Base-by-base conservation (phyloP, 2,329 filamentous ascomycete species). In the Esteya vermicola region DNA sequence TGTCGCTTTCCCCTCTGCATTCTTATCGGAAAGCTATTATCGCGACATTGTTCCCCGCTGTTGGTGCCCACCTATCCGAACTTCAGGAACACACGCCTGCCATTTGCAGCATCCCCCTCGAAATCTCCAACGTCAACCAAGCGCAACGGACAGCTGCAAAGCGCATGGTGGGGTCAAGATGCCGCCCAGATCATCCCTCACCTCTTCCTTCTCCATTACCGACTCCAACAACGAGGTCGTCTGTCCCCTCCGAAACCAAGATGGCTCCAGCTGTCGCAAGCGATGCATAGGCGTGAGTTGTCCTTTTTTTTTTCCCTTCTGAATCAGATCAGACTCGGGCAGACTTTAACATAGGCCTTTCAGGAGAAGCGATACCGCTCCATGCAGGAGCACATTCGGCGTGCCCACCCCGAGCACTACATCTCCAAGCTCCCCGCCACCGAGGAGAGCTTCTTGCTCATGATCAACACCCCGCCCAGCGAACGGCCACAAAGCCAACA, bases 301-400 rank as follows among this genome's bases (percentile, higher is more conserved):
- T 10, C 25, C 21, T 23, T 25, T 31, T 32, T 26, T 32, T 89
- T 51, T 47, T 23, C 19, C 22, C 22, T 32, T 32, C 13, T 30
- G n/a, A n/a, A n/a, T n/a, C n/a, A n/a, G n/a, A n/a, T n/a, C n/a
- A n/a, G n/a, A n/a, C n/a, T n/a, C 6, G 6, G 9, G 8, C 18
- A 26, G 5, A n/a, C 27, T 6, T 14, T n/a, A 31, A 31, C n/a
- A n/a, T 16, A 14, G 28, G 18, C 28, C 28, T 14, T 16, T 16
- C 28, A 60, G 57, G 57, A 60, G 46, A 60, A 60, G 42, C 49
- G 57, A 38, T 98, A 88, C 66, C 86, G 91, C 60, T 96, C 89
- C 47, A 96, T 98, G 85, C 91, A 96, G 64, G 91, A 98, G 72
- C 91, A 98, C 57, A 96, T 98, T 55, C 85, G 91, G 54, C 81